Base-by-base conservation (phyloP, 257 asterid genomes). In the Fraxinus anomala region DNA sequence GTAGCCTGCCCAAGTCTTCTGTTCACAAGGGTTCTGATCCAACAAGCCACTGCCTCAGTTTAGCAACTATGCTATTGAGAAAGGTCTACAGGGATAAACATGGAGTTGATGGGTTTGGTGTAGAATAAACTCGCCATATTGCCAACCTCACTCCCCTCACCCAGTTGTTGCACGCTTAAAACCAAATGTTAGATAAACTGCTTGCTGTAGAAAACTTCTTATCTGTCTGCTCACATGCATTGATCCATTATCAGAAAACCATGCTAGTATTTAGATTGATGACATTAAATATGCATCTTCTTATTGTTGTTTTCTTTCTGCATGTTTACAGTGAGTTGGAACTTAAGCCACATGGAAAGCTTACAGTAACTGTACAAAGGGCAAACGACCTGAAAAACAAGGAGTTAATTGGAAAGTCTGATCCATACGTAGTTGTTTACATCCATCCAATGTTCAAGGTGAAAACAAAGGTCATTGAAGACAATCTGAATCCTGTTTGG, bases 401-500 rank as follows among this genome's bases (percentile, higher is more conserved):
- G 88, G 99, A 96, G 83, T 71, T 96, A 83, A 91, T 96, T 66
- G 99, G 99, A 79, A 96, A 96, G 80, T 96, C 98, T 65, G 99
- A 96, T 86, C 99, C 98, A 47, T 96, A 96, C 77, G 92, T 87
- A 19, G 92, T 86, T 72, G 82, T 93, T 24, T 72, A 89, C 80
- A 85, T 96, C 21, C 97, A 97, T 72, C 99, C 99, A 56, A 82
- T 92, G 79, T 89, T 92, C 84, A 96, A 96, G 89, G 91, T 93
- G 79, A 96, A 93, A 85, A 91, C 99, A 0, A 93, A 88, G 87
- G 90, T 92, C 71, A 83, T 96, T 6, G 97, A 96, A 7, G 89
- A 96, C 92, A 91, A 96, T 85, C 89, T 96, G 87, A 90, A 96
- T 83, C 99, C 98, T 72, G 89, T 88, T 68, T 96, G 98, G 98